Evolutionary conservation across 176 grass and related monocot genomes (phyloP).

Genomic region (Carex cristatella): DNA sequence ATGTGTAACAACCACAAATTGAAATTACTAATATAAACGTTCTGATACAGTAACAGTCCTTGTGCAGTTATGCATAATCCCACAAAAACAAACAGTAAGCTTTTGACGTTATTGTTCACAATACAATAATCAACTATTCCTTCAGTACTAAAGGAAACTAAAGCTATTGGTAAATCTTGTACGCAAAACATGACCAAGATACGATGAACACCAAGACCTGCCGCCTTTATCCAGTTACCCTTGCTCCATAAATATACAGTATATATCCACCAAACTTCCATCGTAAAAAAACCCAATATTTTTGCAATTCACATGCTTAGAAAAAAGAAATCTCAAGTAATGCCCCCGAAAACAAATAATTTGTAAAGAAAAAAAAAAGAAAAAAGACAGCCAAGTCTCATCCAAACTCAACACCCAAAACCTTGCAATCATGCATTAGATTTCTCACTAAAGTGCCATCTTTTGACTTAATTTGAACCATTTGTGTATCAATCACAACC

Average conservation of each 20-base stretch:
- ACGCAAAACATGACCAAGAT: not conserved
- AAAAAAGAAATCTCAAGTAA: not conserved
- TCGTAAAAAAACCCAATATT: not conserved
- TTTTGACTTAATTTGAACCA: slow-evolving; percentile 31
- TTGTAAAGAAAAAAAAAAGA: not conserved
- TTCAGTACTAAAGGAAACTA: not conserved
- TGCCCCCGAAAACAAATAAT: not conserved
- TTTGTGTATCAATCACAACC: slow-evolving; percentile 26
- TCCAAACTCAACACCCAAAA: slow-evolving; percentile 37
- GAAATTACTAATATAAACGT: not conserved
- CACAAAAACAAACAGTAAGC: not conserved
- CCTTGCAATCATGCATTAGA: slow-evolving; percentile 3
- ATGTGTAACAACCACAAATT: not conserved
- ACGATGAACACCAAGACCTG: not conserved
- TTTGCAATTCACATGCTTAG: not conserved
- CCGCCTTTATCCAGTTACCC: not conserved
- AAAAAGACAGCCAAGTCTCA: not conserved
- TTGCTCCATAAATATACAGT: not conserved
- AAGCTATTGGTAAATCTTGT: not conserved
- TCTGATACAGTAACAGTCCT: not conserved
- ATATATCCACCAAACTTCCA: not conserved
- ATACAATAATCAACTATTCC: not conserved
- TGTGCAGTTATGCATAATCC: not conserved
- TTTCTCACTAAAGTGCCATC: not conserved
- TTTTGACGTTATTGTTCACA: not conserved